phyloP scores from a whole-genome alignment of 2,329 filamentous ascomycete genomes.

The Colletotrichum shisoi region DNA sequence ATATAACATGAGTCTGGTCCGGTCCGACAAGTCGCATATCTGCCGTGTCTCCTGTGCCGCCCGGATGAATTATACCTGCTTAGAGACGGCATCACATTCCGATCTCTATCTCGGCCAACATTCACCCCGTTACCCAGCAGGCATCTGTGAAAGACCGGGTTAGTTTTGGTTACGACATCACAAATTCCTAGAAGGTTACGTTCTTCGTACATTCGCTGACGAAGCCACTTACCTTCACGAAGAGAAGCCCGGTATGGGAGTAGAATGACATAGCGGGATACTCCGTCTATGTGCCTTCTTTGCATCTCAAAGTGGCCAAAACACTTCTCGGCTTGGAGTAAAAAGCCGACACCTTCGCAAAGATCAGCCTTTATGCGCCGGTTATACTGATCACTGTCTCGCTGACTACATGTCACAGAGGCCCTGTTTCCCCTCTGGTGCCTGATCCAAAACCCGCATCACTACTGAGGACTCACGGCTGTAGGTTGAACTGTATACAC shows the following conservation, averaged over 20 bases:
- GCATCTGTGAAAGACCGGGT: no score
- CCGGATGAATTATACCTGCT: neutral
- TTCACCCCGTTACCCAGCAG: neutral
- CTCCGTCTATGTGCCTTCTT: no score
- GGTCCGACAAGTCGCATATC: neutral
- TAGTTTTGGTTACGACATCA: no score
- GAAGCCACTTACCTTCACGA: no score
- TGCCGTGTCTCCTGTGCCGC: neutral
- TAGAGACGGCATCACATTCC: neutral
- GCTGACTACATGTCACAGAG: neutral
- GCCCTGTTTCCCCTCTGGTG: neutral
- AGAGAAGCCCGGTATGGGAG: no score
- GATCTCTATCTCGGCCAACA: neutral
- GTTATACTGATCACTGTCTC: neutral
- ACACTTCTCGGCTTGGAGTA: no score
- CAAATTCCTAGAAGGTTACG: no score
- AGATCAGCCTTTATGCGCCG: neutral
- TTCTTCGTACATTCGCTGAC: no score
- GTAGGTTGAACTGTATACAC: neutral
- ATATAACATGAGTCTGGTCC: neutral
- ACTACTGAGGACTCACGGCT: neutral
- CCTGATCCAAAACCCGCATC: neutral
- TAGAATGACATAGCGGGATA: no score
- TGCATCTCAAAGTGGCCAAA: no score
- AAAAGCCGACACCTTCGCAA: neutral